Base-by-base conservation (phyloP, 208 protist species). In the Phytomonas sp. region DNA sequence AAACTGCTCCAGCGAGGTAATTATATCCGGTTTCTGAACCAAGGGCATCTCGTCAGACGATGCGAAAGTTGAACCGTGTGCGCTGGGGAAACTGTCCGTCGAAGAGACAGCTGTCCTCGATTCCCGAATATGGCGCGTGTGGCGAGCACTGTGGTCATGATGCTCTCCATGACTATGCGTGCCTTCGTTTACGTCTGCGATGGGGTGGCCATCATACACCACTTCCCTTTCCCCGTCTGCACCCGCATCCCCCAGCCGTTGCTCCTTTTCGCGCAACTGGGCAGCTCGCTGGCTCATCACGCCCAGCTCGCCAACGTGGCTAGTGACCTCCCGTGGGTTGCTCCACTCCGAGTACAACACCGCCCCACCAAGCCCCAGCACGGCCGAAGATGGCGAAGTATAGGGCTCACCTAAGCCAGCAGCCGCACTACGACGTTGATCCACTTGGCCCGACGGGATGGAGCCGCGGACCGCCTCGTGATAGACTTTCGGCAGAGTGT, bases 401-500 rank as follows among this genome's bases (percentile, higher is more conserved):
- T 17, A 30, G 4, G 51, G 46, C 9, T 15, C 40, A 6, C 20
- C 40, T 15, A 51, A 51, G 40, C 7, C 40, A 2, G 0, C 46
- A 76, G 31, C 36, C 34, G n/a, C 5, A 34, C 60, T 36, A 59
- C 4, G 32, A 23, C 8, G 46, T 9, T 43, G 30, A 40, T 31
- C 4, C 31, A 33, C 60, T 37, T 23, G 59, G 20, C 66, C 36
- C 23, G 36, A 2, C 31, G 30, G 28, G 67, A 26, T 17, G 70
- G 28, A 56, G 0, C 70, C 70, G 66, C 90, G 87, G 40, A 93
- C 75, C 8, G 84, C 72, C 40, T 93, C 88, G 1, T 79, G 80
- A 65, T 93, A 91, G 4, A 93, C 85, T 51, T 79, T 84, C 11
- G 81, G 85, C 40, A 91, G 65, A 6, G 82, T 90, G 75, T 93